Percentiles rank a stretch among this genome's conserved stretches.
These are phyloP conservation scores for Coemansia sp. DNA, from an alignment of 192 early-diverging fungal species.

Conservation along the genomic window DNA sequence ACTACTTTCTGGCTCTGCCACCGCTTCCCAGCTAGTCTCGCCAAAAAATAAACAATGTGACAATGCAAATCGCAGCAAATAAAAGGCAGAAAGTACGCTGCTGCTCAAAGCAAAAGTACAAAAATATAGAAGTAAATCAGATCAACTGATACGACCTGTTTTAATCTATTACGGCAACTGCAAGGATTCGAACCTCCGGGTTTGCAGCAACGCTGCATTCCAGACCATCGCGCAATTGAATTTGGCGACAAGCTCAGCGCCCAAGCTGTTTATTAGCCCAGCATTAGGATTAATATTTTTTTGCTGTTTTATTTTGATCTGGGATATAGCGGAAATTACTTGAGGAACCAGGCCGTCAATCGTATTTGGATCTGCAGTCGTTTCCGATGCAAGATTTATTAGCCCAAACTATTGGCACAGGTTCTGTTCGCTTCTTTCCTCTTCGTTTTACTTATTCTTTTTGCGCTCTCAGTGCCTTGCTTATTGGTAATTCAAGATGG, in stretches of 20 bases:
- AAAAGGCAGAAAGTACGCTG: neutral
- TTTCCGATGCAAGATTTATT: neutral
- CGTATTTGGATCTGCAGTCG: neutral
- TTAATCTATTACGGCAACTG: constrained; percentile 47
- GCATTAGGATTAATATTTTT: neutral
- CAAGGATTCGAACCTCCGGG: constrained; percentile 41
- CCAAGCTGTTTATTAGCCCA: neutral
- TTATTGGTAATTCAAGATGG: constrained; percentile 19
- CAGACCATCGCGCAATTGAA: neutral
- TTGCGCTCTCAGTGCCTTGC: neutral
- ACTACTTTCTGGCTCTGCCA: constrained; percentile 5
- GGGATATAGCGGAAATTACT: neutral
- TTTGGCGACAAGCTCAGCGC: too few relatives aligned
- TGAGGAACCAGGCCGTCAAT: neutral
- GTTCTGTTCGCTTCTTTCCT: neutral
- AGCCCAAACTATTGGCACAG: neutral
- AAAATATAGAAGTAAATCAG: constrained; percentile 46
- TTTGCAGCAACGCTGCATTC: neutral
- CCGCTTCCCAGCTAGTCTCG: neutral
- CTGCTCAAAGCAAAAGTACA: neutral
- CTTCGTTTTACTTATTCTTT: neutral
- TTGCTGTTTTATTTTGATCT: neutral
- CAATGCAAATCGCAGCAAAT: constrained; percentile 8
- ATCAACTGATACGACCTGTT: constrained; percentile 33
- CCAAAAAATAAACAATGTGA: neutral